Evolutionary conservation across 352 stramenopile species (phyloP), one percentile per base, ranked within the genome.

Genomic region (Globisporangium radiosum): DNA sequence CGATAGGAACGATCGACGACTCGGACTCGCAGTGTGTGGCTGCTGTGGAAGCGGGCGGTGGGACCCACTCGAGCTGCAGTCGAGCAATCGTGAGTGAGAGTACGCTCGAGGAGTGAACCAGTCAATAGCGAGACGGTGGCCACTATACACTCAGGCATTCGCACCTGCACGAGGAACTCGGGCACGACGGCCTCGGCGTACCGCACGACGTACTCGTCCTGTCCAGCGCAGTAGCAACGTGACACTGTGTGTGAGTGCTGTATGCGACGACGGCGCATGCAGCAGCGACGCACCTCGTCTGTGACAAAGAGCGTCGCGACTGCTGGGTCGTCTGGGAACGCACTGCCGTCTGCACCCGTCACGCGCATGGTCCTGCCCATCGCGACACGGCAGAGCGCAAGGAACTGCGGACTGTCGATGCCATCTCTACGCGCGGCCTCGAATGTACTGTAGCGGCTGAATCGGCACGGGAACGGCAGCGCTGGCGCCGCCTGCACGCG

Each of bases 371-470:
- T 87, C 49, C 75, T 81, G 5, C 68, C 68, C 69, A 92, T 82
- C 4, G 76, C 75, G 11, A 94, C 82, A 5, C 82, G 72, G 38
- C 85, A 92, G 14, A 94, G 64, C 14, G 74, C 81, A 6, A 94
- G 60, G 47, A 85, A 90, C 38, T 71, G 33, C 13, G 15, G 14
- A 10, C 37, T 10, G 56, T 49, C 45, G 15, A 15, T 33, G 14
- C 17, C 6, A 11, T 19, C 15, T 15, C 14, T 7, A 9, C 57
- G 65, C 17, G 63, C 60, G 49, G 70, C 74, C 33, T 87, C 59
- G n/a, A 93, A 60, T n/a, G 84, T 91, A 51, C 74, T 88, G 59
- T 81, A 91, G 10, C 84, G 68, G 52, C 78, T 89, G 53, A 93
- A 93, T 0, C 66, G 66, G 7, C 76, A 57, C 14, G 85, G 82